These are phyloP conservation scores for Globisporangium polare DNA, from an alignment of 352 stramenopile genomes.

Conservation along the genomic window DNA sequence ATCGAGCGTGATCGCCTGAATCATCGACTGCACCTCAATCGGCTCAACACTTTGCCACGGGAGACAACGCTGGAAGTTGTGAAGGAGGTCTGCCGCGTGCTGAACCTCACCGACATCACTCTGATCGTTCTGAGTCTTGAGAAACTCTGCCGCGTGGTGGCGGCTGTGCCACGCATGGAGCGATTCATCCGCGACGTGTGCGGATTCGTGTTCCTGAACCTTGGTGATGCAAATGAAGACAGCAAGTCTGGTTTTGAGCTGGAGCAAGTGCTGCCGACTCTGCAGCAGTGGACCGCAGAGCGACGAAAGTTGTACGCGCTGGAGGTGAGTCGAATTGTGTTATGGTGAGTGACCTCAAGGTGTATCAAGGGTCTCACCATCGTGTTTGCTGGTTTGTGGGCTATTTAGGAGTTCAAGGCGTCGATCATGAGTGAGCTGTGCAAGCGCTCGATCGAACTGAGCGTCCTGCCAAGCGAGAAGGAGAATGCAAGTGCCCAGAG, in stretches of 20 bases:
- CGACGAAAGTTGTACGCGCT: conserved; percentile 53
- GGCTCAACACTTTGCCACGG: conserved; percentile 66
- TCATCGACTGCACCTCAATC: conserved; percentile 73
- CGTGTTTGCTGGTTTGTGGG: not conserved
- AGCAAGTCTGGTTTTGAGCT: conserved; percentile 37
- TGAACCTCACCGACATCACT: conserved; percentile 82
- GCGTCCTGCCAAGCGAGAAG: conserved; percentile 20
- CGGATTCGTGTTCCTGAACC: conserved; percentile 61
- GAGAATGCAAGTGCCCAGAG: conserved; percentile 10
- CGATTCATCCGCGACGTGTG: conserved; percentile 87
- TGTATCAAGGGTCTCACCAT: not conserved
- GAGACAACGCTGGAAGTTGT: conserved; percentile 79
- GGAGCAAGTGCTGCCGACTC: conserved; percentile 64
- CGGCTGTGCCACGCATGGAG: conserved; percentile 78
- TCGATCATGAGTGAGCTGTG: conserved; percentile 55
- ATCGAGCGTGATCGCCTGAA: conserved; percentile 78
- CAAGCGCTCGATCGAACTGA: conserved; percentile 51
- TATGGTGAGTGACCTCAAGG: not conserved
- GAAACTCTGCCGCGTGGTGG: conserved; percentile 80
- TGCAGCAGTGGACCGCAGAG: conserved; percentile 67
- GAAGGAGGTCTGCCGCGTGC: conserved; percentile 77
- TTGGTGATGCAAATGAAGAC: conserved; percentile 18
- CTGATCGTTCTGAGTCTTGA: conserved; percentile 73
- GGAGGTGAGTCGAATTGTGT: conserved; percentile 25
- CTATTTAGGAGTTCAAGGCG: conserved; percentile 42